Conservation (phyloP, 805 yeast species). For the Hanseniaspora vineae region DNA sequence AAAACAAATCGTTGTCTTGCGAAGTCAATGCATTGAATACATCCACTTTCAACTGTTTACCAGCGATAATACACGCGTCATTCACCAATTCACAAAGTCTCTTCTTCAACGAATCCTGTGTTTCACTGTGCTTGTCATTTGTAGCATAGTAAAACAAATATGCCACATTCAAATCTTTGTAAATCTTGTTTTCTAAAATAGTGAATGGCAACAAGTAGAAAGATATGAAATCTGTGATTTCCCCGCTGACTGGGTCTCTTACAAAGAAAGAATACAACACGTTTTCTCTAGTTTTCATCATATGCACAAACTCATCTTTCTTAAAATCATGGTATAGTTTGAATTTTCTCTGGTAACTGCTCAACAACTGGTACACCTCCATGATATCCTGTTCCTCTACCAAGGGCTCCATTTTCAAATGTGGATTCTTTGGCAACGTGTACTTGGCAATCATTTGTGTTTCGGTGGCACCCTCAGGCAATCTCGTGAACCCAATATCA, state of each 20-base stretch:
- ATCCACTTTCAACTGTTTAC: constrained; percentile 53
- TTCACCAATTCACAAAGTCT: constrained; percentile 50
- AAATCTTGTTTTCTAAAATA: constrained; percentile 47
- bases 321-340: constrained; percentile 61
- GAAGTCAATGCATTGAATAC: constrained; percentile 88
- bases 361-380: constrained; percentile 46
- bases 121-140: constrained; percentile 31
- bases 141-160: constrained; percentile 85
- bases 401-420: constrained; percentile 34
- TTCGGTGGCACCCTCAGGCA: constrained; percentile 64
- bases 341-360: constrained; percentile 51
- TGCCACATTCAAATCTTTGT: constrained; percentile 68
- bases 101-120: constrained; percentile 33
- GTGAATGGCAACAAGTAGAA: constrained; percentile 83
- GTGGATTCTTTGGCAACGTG: constrained; percentile 42
- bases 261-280: constrained; percentile 75
- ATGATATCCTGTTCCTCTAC: constrained; percentile 45
- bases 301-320: constrained; percentile 63
- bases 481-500: constrained; percentile 79
- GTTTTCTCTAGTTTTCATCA: constrained; percentile 54
- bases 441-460: constrained; percentile 57
- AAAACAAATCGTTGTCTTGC: constrained; percentile 78
- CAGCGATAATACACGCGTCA: constrained; percentile 66
- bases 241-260: constrained; percentile 33
- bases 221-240: constrained; percentile 78